Percentiles rank a stretch among this genome's conserved stretches.
These are phyloP conservation scores for Arabis hirsuta DNA, from an alignment of 345 rosid species.

Conservation along the genomic window DNA sequence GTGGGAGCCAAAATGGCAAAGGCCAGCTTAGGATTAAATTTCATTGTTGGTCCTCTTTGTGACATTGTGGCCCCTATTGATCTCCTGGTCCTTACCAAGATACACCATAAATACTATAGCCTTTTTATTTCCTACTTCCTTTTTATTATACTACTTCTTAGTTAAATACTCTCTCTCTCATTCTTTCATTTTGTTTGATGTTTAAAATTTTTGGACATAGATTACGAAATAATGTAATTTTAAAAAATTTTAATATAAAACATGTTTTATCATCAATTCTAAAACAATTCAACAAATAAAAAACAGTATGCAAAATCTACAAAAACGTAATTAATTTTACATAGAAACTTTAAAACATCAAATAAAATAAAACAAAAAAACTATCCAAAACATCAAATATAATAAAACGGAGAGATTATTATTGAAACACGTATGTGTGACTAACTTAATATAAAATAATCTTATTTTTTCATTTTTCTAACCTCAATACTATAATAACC, in stretches of 20 bases:
- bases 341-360: too few relatives aligned
- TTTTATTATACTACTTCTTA: not conserved
- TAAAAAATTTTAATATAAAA: too few relatives aligned
- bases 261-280: too few relatives aligned
- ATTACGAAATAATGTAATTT: too few relatives aligned
- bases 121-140: not conserved
- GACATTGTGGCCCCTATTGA: constrained; percentile 60
- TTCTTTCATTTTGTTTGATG: too few relatives aligned
- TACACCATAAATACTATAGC: constrained; percentile 33
- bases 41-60: constrained; percentile 55
- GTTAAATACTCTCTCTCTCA: not conserved
- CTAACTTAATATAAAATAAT: not conserved
- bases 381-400: too few relatives aligned
- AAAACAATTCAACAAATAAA: too few relatives aligned
- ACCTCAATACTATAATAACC: constrained; percentile 1
- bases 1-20: constrained; percentile 60
- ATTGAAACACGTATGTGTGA: constrained; percentile 12
- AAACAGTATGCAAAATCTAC: too few relatives aligned
- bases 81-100: constrained; percentile 48
- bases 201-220: too few relatives aligned
- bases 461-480: not conserved
- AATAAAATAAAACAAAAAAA: too few relatives aligned
- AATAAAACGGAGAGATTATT: too few relatives aligned
- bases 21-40: constrained; percentile 43
- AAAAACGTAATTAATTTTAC: too few relatives aligned